Evolutionary conservation across 73 alveolate genomes (phyloP).

Genomic region (Paramecium caudatum): DNA sequence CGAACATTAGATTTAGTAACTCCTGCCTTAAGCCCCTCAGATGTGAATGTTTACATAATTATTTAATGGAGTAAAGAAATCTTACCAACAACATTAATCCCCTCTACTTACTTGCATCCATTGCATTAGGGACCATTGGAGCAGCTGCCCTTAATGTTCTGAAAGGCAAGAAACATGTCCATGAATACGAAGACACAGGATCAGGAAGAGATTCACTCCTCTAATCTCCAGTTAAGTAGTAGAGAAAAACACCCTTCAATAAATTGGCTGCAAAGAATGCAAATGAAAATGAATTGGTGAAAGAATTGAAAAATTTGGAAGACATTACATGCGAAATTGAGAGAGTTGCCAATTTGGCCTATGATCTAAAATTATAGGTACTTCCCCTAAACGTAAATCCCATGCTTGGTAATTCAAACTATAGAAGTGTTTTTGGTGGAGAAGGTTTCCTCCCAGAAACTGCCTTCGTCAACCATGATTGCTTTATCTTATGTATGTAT

Average conservation of each 20-base stretch:
- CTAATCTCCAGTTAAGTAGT: neutral
- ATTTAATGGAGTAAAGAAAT: conserved; percentile 22
- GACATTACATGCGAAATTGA: conserved; percentile 74
- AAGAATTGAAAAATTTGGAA: conserved; percentile 74
- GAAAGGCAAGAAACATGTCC: neutral
- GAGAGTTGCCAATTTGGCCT: conserved; percentile 72
- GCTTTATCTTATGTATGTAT: conserved; percentile 68
- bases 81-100: conserved; percentile 52
- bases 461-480: conserved; percentile 67
- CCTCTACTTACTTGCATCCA: conserved; percentile 10
- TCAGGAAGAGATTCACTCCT: neutral
- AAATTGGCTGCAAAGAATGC: conserved; percentile 59
- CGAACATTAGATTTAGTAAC: conserved; percentile 43
- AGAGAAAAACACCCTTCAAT: neutral
- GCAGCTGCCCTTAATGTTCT: conserved; percentile 41
- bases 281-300: conserved; percentile 53
- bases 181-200: neutral
- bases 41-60: conserved; percentile 31
- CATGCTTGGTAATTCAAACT: conserved; percentile 45
- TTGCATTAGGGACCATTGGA: conserved; percentile 48
- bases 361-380: conserved; percentile 20
- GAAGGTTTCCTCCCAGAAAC: conserved; percentile 76
- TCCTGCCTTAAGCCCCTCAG: conserved; percentile 61
- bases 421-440: conserved; percentile 67
- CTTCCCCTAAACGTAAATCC: conserved; percentile 12